Conservation (phyloP, 805 yeast species). For the Torulaspora maleeae region DNA sequence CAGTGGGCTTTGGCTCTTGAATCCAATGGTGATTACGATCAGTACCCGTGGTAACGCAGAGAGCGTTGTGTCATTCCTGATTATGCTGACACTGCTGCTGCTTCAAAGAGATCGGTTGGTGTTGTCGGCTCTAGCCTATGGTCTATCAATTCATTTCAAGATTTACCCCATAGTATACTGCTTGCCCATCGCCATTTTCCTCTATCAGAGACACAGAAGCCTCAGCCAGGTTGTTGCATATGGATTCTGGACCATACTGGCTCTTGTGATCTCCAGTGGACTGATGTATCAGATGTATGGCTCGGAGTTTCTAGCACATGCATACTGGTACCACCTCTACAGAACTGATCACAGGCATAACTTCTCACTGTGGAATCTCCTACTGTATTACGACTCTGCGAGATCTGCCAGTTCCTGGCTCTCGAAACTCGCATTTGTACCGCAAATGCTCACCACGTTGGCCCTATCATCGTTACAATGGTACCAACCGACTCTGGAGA, state of each 20-base stretch:
- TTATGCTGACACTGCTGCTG: slow-evolving; percentile 53
- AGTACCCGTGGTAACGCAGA: slow-evolving; percentile 93
- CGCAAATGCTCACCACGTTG: slow-evolving; percentile 56
- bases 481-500: slow-evolving; percentile 30
- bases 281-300: slow-evolving; percentile 72
- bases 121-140: slow-evolving; percentile 51
- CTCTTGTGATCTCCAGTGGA: slow-evolving; percentile 47
- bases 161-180: slow-evolving; percentile 83
- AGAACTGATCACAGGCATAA: slow-evolving; percentile 93
- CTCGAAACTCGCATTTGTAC: slow-evolving; percentile 65
- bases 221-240: slow-evolving; percentile 39
- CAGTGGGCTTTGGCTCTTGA: slow-evolving; percentile 74
- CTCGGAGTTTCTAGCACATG: slow-evolving; percentile 63
- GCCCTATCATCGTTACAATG: slow-evolving; percentile 22
- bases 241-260: slow-evolving; percentile 36
- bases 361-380: slow-evolving; percentile 79
- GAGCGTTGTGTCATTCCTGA: slow-evolving; percentile 74
- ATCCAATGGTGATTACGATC: slow-evolving; percentile 93
- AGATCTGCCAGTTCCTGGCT: slow-evolving; percentile 9
- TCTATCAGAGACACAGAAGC: slow-evolving; percentile 14
- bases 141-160: slow-evolving; percentile 81
- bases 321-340: slow-evolving; percentile 77
- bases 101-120: slow-evolving; percentile 35
- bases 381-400: slow-evolving; percentile 59
- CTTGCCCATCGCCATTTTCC: slow-evolving; percentile 57